A percentile compares a stretch with the other conserved stretches of the same genome.
phyloP scores from a whole-genome alignment of 1,139 yeast genomes.

The Entelexis paramagnoliae region DNA sequence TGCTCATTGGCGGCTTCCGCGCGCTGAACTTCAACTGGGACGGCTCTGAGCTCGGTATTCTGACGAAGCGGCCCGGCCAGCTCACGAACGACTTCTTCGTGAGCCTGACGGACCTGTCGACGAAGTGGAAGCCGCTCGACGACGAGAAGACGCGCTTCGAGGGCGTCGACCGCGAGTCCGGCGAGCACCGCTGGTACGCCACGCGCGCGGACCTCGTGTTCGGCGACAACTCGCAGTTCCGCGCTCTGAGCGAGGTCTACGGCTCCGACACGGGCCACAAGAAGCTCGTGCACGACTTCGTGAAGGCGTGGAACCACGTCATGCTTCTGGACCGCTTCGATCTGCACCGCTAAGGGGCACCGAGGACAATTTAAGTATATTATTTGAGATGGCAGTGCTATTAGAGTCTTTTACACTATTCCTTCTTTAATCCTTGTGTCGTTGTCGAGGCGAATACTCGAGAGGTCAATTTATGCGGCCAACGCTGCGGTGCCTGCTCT shows the following conservation, averaged over 20 bases:
- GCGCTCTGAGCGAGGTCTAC: slow-evolving; percentile 20
- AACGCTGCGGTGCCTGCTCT: too few species aligned
- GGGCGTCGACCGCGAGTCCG: slow-evolving; percentile 19
- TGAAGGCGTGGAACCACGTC: slow-evolving; percentile 21
- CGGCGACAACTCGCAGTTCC: slow-evolving; percentile 19
- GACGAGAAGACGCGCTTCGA: slow-evolving; percentile 19
- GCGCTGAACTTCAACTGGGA: slow-evolving; percentile 20
- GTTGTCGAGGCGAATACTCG: too few species aligned
- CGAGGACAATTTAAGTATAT: too few species aligned
- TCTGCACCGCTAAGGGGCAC: slow-evolving; percentile 9
- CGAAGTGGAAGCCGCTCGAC: slow-evolving; percentile 19
- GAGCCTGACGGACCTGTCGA: slow-evolving; percentile 17
- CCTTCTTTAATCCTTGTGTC: too few species aligned
- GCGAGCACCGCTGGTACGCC: slow-evolving; percentile 20
- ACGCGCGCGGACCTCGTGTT: slow-evolving; percentile 18
- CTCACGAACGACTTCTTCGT: slow-evolving; percentile 21
- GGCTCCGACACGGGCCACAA: slow-evolving; percentile 13
- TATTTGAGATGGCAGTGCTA: too few species aligned
- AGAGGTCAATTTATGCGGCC: too few species aligned
- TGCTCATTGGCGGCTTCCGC: slow-evolving; percentile 21
- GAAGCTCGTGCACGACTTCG: slow-evolving; percentile 19
- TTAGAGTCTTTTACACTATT: too few species aligned
- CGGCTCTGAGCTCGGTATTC: slow-evolving; percentile 14
- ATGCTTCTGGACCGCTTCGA: slow-evolving; percentile 23
- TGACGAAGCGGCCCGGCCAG: slow-evolving; percentile 15